Percentiles rank a stretch among this genome's conserved stretches.
phyloP scores from a whole-genome alignment of 441 rosid species.

The Populus hybrid region DNA sequence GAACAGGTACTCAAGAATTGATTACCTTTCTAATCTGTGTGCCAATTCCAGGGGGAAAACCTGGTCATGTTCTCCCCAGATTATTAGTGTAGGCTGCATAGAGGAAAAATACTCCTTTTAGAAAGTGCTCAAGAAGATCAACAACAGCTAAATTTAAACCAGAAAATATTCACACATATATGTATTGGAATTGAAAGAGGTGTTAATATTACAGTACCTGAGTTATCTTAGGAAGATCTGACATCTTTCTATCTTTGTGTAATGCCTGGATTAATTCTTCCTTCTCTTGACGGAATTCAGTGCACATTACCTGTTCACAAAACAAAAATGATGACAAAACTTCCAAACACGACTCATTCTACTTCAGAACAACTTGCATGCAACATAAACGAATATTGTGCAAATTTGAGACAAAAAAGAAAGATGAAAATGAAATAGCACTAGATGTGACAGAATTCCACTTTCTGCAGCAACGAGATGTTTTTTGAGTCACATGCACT shows the following conservation, averaged over 20 bases:
- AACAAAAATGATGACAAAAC: conserved; percentile 6
- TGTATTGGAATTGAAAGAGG: background rate
- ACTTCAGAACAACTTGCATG: background rate
- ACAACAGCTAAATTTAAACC: background rate
- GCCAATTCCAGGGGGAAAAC: conserved; percentile 69
- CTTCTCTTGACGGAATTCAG: conserved; percentile 57
- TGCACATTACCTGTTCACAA: conserved; percentile 65
- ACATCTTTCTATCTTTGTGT: conserved; percentile 54
- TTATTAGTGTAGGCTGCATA: conserved; percentile 55
- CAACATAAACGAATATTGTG: background rate
- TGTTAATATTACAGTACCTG: conserved; percentile 39
- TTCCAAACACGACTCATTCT: background rate
- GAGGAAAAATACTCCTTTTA: background rate
- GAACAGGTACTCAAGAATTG: background rate
- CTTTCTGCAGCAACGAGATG: background rate
- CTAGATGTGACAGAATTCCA: background rate
- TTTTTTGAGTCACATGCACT: background rate
- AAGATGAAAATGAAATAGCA: background rate
- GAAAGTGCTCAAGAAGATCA: background rate
- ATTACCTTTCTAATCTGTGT: conserved; percentile 60
- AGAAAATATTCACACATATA: background rate
- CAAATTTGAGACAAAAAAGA: background rate
- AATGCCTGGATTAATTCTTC: conserved; percentile 55
- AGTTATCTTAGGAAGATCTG: conserved; percentile 59
- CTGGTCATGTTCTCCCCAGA: conserved; percentile 76